phyloP scores from a whole-genome alignment of 1,284 basidiomycete species.

The Porodaedalea pini region DNA sequence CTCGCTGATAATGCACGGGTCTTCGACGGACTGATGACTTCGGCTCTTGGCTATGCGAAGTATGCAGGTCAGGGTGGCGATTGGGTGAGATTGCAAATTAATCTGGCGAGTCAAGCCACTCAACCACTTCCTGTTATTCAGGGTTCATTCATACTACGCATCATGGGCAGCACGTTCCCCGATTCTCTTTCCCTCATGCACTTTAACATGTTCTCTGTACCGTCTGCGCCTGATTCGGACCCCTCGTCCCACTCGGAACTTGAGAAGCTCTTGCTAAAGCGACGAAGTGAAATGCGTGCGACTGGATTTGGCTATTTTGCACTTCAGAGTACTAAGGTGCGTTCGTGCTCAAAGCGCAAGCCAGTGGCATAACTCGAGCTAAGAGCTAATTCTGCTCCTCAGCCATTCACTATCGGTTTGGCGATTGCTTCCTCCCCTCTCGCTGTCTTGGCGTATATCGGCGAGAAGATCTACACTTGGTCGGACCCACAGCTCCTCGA shows the following conservation, averaged over 20 bases:
- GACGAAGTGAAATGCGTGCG: slow-evolving; percentile 16
- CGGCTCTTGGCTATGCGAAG: slow-evolving; percentile 26
- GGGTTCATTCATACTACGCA: slow-evolving; percentile 22
- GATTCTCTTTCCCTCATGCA: slow-evolving; percentile 21
- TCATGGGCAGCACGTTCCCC: slow-evolving; percentile 21
- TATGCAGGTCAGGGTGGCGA: slow-evolving; percentile 27
- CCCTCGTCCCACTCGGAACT: background rate
- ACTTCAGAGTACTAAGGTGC: slow-evolving; percentile 24
- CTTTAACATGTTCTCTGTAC: slow-evolving; percentile 24
- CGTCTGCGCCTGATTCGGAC: background rate
- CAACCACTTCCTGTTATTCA: background rate
- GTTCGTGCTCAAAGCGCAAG: background rate
- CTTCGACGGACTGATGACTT: slow-evolving; percentile 26
- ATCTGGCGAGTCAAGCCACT: background rate
- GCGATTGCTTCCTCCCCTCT: slow-evolving; percentile 24
- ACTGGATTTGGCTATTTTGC: slow-evolving; percentile 23
- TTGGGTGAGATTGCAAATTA: slow-evolving; percentile 20
- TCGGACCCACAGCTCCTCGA: slow-evolving; percentile 23
- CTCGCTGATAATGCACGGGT: slow-evolving; percentile 24
- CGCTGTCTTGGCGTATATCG: slow-evolving; percentile 25
- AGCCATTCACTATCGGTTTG: slow-evolving; percentile 27
- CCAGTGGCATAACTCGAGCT: background rate
- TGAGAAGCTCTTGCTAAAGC: slow-evolving; percentile 18
- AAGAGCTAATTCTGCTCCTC: background rate
- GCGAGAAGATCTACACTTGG: slow-evolving; percentile 26